Base-by-base conservation (phyloP, 331 rosid genomes). In the Stylosanthes scabra region DNA sequence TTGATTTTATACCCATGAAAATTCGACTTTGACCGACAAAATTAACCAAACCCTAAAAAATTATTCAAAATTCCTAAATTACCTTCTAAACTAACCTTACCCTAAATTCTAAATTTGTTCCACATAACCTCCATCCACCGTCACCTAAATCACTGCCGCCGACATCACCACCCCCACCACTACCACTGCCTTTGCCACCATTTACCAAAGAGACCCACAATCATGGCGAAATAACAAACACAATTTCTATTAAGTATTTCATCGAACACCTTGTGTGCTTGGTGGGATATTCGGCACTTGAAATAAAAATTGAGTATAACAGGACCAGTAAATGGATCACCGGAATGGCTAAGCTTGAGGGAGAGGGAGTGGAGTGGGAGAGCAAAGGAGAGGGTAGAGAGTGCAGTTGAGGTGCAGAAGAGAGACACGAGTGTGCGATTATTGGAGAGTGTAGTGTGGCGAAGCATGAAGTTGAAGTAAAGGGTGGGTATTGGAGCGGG, bases 381-480 rank as follows among this genome's bases (percentile, higher is more conserved):
- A 50, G 91, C 97, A n/a, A 93, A 91, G 34, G 82, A 44, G 29
- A 89, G 40, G 29, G 77, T 46, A 3, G 85, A 68, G 56, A 93
- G 82, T 3, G 91, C 11, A 13, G 91, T 83, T 41, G 92, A 89
- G 70, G 97, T 87, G 65, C 75, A 65, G 82, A 89, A 85, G 52
- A 93, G 93, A 39, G 88, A 74, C 13, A 96, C 85, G 9, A 93
- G 13, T 15, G 96, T 86, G 79, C 93, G 92, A 57, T 81, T 91
- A 88, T 88, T 91, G 72, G 98, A 97, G 14, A 83, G 81, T 0
- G 80, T 70, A 12, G 93, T 83, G 83, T 79, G 82, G 82, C 95
- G 96, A 50, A 88, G 92, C 98, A 93, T 93, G 57, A 89, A 84
- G 68, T 89, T 54, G 75, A 93, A 91, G 49, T 88, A 83, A 10